phyloP scores from a whole-genome alignment of 23 red algal species.

The Gracilaria domingensis region DNA sequence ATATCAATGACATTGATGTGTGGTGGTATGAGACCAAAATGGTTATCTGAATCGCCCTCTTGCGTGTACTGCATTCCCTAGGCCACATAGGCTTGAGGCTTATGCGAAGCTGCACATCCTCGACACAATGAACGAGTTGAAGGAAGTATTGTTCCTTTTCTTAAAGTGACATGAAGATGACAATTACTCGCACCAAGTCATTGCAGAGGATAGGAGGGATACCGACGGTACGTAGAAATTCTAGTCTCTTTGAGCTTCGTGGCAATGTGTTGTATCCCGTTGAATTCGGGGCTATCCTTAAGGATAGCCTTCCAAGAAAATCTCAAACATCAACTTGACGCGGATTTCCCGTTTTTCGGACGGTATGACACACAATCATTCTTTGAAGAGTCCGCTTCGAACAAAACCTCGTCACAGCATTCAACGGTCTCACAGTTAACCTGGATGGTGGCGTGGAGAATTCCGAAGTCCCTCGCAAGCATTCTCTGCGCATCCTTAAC shows the following conservation, averaged over 20 bases:
- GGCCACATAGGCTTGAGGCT: neutral
- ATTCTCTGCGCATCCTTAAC: conserved; percentile 77
- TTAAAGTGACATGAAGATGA: neutral
- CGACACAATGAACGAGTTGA: no score
- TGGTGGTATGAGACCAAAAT: neutral
- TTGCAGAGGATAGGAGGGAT: no score
- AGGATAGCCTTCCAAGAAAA: neutral
- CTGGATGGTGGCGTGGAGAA: conserved; percentile 92
- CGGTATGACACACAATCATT: conserved; percentile 49
- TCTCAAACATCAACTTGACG: neutral
- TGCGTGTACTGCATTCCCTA: neutral
- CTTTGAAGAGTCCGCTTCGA: neutral
- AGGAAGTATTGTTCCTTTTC: neutral
- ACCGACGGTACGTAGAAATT: no score
- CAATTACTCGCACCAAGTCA: neutral
- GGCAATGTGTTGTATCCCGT: no score
- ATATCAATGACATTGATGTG: neutral
- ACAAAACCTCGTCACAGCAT: conserved; percentile 66
- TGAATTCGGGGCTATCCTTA: no score
- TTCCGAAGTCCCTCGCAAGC: conserved; percentile 76
- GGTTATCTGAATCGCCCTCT: neutral
- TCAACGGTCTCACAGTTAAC: conserved; percentile 87
- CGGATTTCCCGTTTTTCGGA: neutral
- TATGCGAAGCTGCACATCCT: neutral
- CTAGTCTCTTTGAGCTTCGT: no score